Base-by-base conservation (phyloP, 352 stramenopile genomes). In the Phytophthora multivora region DNA sequence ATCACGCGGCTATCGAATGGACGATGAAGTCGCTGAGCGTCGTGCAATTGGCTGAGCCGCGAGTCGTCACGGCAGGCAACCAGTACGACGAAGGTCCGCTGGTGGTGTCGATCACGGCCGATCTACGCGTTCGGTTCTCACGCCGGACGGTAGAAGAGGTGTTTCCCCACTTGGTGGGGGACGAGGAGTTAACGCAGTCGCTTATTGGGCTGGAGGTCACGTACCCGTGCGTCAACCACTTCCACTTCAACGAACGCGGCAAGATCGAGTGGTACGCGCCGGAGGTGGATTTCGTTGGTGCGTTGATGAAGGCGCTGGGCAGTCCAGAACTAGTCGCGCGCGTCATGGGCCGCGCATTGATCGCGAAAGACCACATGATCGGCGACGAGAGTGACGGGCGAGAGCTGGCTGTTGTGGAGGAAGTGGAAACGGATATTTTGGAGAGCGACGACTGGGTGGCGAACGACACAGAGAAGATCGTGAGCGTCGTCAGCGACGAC, bases 61-160 rank as follows among this genome's bases (percentile, higher is more conserved):
- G 42, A 52, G 30, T 45, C 2, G 10, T 52, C 25, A 66, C 36
- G 15, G 9, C 7, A 0, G 25, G 63, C 76, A 51, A 80, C 72
- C 25, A 62, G 54, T 50, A 73, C 71, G 49, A 69, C 5, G 68
- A 64, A 0, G 41, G 42, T 7, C 39, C 38, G n/a, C 41, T 79
- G 0, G 55, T 80, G 19, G 59, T 83, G 45, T 52, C 42, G 5
- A 70, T 77, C 10, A 57, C 42, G 9, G 72, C 61, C 6, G 54
- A 71, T 6, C 50, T 89, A 28, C 36, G 69, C 4, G 72, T 86
- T 38, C 70, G 73, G 3, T 73, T 83, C 42, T 83, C 71, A 23
- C 72, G 67, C 8, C 66, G 63, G n/a, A 85, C 78, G n/a, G 74
- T 89, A 25, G 69, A 80, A 35, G 51, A 79, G 43, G 62, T 89